Evolutionary conservation across 768 basidiomycete genomes (phyloP), one percentile per base, ranked within the genome.

Genomic region (Phanerodontia chrysosporium): DNA sequence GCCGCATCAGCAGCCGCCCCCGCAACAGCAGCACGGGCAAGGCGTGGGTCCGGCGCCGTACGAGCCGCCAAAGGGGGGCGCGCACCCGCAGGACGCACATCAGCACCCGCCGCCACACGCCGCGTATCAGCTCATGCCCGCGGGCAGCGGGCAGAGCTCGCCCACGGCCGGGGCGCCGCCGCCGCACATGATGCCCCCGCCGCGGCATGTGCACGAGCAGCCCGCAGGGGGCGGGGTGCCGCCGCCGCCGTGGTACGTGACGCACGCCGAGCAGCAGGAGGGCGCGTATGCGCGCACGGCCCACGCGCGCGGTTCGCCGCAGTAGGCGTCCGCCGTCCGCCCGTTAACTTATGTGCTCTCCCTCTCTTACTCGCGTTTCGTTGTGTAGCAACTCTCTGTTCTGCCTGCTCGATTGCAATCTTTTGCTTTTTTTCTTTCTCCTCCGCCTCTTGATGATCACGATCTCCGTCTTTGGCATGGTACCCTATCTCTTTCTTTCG

Each of bases 281-380:
- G 32, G 51, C n/a, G 14, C 79, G 22, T 81, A 81, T 63, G 73
- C 80, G 67, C 73, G 79, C 18, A 73, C 76, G 32, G 76, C 79
- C 45, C 79, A 79, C 57, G 60, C 67, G n/a, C 52, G 52, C 36
- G 52, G 52, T 9, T 53, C 52, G 32, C 52, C 52, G 12, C 35
- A 53, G 9, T 42, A 39, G n/a, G 12, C 24, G n/a, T 28, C n/a
- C n/a, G n/a, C n/a, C 48, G 16, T 28, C 22, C 25, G 13, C 39
- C 18, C 9, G 10, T 53, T 53, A 42, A 53, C 42, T 53, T 53
- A 53, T 53, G 18, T n/a, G n/a, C n/a, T n/a, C n/a, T n/a, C n/a
- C n/a, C n/a, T n/a, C 14, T 25, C 28, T 29, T 32, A 14, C 18
- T 30, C 30, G 49, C n/a, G n/a, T n/a, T n/a, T 30, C n/a, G 49